Evolutionary conservation across 495 filamentous ascomycete species (phyloP), one percentile per base, ranked within the genome.

Genomic region (Podospora didyma): DNA sequence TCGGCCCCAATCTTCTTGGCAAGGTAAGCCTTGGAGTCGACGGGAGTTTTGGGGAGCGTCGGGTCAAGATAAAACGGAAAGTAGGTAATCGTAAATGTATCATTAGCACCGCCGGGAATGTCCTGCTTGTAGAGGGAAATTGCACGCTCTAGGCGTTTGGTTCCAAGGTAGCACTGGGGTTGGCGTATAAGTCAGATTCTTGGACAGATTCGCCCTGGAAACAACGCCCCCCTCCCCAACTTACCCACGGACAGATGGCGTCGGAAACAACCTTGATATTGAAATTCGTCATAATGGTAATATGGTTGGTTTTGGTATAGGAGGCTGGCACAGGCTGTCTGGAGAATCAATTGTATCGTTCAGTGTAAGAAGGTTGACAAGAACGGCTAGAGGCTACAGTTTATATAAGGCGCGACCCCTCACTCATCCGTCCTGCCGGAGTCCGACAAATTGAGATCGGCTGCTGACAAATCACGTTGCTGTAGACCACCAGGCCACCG

Each of bases 11-110:
- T 67, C 47, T 62, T 69, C 42, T 49, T 59, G 53, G 48, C 60
- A 46, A 66, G 58, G 46, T 64, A 64, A 35, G 50, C 57, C 28
- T 52, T 44, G 22, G 57, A 48, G 37, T 66, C 60, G 35, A 70
- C 17, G 16, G 60, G 49, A 6, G 42, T 52, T 42, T 74, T 75
- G 2, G 88, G 80, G 0, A 82, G 74, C 39, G 78, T 69, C 0
- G 89, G 87, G 66, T 90, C 86, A 21, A 96, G 82, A 64, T 93
- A 91, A 78, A 85, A 96, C 0, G 91, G 86, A 49, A 80, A 77
- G 88, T 88, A 96, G 53, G 75, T 79, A 1, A 87, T 79, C 17
- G 71, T 77, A 75, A 94, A 93, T 46, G 78, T 88, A 70, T 93
- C 88, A 34, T 70, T 63, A 3, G 72, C 70, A 6, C 78, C 78